Base-by-base conservation (phyloP, 805 yeast species). In the Starmerella sirachaensis region DNA sequence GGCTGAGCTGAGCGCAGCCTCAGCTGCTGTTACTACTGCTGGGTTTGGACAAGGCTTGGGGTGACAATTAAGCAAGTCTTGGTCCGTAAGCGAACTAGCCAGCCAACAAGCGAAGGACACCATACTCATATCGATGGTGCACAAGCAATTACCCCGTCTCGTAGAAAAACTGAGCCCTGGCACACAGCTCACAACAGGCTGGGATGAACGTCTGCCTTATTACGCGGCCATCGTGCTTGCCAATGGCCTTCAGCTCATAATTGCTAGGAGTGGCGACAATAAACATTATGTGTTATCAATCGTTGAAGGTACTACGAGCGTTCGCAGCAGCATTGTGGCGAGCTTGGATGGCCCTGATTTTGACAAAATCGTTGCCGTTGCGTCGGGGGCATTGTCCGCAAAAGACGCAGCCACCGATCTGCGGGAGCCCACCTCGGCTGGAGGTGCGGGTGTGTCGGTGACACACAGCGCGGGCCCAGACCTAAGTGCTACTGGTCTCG, bases 121-220 rank as follows among this genome's bases (percentile, higher is more conserved):
- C 11, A n/a, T 23, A 23, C 11, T 11, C 26, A n/a, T n/a, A n/a
- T n/a, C n/a, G 12, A 32, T 32, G 28, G 5, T 32, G 4, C 25
- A 32, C 29, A 28, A 37, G 4, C 29, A 28, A 21, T 4, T 38
- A 4, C 17, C 17, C 27, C 26, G 20, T 13, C 40, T 40, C 10
- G 37, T 23, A 5, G 20, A 19, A 26, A 24, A 22, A 20, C 12
- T 40, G 25, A 31, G 25, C 13, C 33, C 40, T 6, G 19, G n/a
- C n/a, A n/a, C 35, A 6, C 10, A 3, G 13, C 14, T 35, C 11
- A 9, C 20, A 7, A 23, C 17, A 12, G 30, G 31, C 18, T 35
- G 40, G 40, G 40, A 35, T 23, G 12, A 11, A 10, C 16, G 31
- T 9, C 31, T 37, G 11, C 41, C 44, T 7, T 18, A 30, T 13